These are phyloP conservation scores for Orbilia brochopaga DNA, from an alignment of 2,329 filamentous ascomycete species.

Conservation along the genomic window DNA sequence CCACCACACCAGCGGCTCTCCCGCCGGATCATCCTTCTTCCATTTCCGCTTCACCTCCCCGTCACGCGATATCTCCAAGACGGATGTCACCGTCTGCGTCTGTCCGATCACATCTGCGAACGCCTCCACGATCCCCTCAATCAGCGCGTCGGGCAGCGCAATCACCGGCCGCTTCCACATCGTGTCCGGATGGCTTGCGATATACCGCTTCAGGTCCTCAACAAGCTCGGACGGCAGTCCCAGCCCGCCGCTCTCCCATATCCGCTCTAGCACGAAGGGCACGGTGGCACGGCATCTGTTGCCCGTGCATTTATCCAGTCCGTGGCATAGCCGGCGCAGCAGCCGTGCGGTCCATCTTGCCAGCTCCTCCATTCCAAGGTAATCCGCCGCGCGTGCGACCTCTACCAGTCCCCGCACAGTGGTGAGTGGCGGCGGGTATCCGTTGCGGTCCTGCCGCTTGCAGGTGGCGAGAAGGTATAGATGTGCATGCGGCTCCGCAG, in stretches of 20 bases:
- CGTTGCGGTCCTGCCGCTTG: conserved; percentile 24
- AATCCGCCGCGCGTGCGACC: conserved; percentile 53
- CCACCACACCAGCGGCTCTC: conserved; percentile 37
- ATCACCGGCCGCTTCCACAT: conserved; percentile 48
- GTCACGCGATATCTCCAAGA: no score
- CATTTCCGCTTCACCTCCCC: neutral
- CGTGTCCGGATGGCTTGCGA: conserved; percentile 38
- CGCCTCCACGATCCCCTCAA: conserved; percentile 21
- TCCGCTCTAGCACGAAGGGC: conserved; percentile 48
- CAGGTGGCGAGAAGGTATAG: conserved; percentile 25
- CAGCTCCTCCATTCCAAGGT: conserved; percentile 49
- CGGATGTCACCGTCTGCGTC: neutral
- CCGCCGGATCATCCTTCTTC: neutral
- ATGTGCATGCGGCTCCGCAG: conserved; percentile 24
- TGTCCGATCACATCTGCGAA: conserved; percentile 24
- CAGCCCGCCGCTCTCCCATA: conserved; percentile 45
- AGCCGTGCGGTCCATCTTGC: conserved; percentile 49
- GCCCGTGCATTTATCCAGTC: conserved; percentile 48
- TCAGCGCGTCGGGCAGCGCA: conserved; percentile 20
- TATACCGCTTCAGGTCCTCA: conserved; percentile 11
- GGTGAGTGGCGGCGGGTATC: conserved; percentile 17
- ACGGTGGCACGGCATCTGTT: conserved; percentile 47
- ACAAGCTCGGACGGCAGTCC: conserved; percentile 11
- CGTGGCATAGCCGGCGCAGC: conserved; percentile 50
- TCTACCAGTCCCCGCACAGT: conserved; percentile 51